Conservation (phyloP, 1,284 basidiomycete species). For the Phylloporus gajari region DNA sequence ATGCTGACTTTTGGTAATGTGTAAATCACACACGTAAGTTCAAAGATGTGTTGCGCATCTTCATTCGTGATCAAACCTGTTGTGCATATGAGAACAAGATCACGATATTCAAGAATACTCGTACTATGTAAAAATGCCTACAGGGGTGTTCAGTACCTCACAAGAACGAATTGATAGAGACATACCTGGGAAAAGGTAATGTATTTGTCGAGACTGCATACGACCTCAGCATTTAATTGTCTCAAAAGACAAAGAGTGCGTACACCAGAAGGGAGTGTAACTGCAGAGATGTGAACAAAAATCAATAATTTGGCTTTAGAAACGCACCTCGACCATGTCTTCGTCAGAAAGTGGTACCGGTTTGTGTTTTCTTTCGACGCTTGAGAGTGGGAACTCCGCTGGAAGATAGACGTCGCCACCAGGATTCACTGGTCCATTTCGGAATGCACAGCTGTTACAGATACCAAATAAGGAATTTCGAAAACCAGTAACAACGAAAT, state of each 20-base stretch:
- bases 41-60: conserved; percentile 63
- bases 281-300: conserved; percentile 42
- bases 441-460: conserved; percentile 55
- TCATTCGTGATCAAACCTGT: conserved; percentile 62
- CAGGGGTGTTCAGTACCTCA: conserved; percentile 2
- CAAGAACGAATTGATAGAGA: background rate
- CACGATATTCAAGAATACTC: conserved; percentile 15
- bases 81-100: conserved; percentile 41
- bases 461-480: conserved; percentile 8
- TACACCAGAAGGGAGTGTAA: conserved; percentile 68
- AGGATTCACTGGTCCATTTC: conserved; percentile 48
- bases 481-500: background rate
- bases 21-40: conserved; percentile 59
- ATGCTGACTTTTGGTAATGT: too few relatives aligned
- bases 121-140: conserved; percentile 66
- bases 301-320: background rate
- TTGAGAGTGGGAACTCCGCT: conserved; percentile 43
- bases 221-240: too few relatives aligned
- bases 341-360: conserved; percentile 28
- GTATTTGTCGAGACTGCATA: too few relatives aligned
- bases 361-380: conserved; percentile 4
- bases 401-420: conserved; percentile 58
- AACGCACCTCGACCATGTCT: conserved; percentile 36
- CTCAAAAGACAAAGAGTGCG: too few relatives aligned
- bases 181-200: too few relatives aligned